Conservation (phyloP, 1,284 basidiomycete species). For the Earliella scabrosa region DNA sequence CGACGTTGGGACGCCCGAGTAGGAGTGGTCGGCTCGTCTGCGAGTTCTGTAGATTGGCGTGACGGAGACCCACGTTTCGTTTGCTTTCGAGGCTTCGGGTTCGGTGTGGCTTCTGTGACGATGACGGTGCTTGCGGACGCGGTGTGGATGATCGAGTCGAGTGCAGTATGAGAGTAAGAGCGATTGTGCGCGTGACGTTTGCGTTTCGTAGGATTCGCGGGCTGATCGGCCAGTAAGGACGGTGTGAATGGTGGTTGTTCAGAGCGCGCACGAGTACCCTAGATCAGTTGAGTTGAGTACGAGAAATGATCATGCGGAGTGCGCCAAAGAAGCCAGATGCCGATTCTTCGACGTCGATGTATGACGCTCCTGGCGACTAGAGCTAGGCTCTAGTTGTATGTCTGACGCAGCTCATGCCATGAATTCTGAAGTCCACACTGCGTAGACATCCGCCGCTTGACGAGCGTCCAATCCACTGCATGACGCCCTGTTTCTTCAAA, state of each 20-base stretch:
- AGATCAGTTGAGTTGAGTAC: not conserved
- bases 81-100: slow-evolving; percentile 65
- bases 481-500: too few species aligned
- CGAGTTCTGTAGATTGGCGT: slow-evolving; percentile 18
- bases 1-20: slow-evolving; percentile 27
- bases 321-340: too few species aligned
- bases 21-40: slow-evolving; percentile 28
- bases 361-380: too few species aligned
- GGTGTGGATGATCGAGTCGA: slow-evolving; percentile 10
- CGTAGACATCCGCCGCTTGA: too few species aligned
- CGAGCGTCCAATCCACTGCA: too few species aligned
- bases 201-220: slow-evolving; percentile 35
- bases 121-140: slow-evolving; percentile 21
- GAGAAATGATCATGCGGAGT: too few species aligned
- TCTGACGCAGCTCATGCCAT: too few species aligned
- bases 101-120: slow-evolving; percentile 50
- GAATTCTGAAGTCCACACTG: too few species aligned
- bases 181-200: slow-evolving; percentile 35
- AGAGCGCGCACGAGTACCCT: slow-evolving; percentile 27
- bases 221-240: slow-evolving; percentile 17
- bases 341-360: too few species aligned
- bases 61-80: slow-evolving; percentile 42
- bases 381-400: too few species aligned
- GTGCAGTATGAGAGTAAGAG: slow-evolving; percentile 19
- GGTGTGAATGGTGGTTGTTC: slow-evolving; percentile 21